phyloP scores from a whole-genome alignment of 2,329 filamentous ascomycete species.

The Hysterium pulicare region DNA sequence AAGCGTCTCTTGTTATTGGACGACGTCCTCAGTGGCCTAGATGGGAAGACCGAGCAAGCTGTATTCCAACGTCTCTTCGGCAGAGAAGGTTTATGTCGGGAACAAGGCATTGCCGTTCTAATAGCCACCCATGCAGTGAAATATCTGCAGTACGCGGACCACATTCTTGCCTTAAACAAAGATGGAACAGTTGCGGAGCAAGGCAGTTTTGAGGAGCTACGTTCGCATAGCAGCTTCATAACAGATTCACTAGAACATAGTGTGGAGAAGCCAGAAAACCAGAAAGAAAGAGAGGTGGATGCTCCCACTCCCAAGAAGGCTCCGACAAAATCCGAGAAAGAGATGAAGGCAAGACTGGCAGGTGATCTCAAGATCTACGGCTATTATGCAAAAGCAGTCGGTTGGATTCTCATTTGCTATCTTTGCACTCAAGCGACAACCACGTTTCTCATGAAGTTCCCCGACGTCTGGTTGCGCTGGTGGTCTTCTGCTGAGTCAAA shows the following conservation, averaged over 20 bases:
- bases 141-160: conserved; percentile 32
- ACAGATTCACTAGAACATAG: too few species aligned
- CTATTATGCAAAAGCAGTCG: conserved; percentile 16
- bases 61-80: conserved; percentile 44
- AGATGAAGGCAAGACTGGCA: conserved; percentile 2
- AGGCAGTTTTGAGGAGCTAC: conserved; percentile 36
- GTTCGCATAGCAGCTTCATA: too few species aligned
- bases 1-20: conserved; percentile 44
- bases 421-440: conserved; percentile 10
- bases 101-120: conserved; percentile 18
- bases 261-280: too few species aligned
- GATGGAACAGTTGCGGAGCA: conserved; percentile 31
- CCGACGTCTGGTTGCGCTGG: too few species aligned
- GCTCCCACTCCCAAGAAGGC: too few species aligned
- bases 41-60: conserved; percentile 43
- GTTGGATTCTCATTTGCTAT: conserved; percentile 13
- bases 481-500: too few species aligned
- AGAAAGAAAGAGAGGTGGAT: too few species aligned
- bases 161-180: conserved; percentile 38
- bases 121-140: conserved; percentile 9
- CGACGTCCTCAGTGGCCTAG: conserved; percentile 47
- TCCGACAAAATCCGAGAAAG: too few species aligned
- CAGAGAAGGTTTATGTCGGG: conserved; percentile 37
- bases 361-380: conserved; percentile 19
- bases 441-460: too few species aligned